A percentile compares a stretch with the other conserved stretches of the same genome.
phyloP scores from a whole-genome alignment of 2,329 filamentous ascomycete species.

The Microdochium bolleyi region DNA sequence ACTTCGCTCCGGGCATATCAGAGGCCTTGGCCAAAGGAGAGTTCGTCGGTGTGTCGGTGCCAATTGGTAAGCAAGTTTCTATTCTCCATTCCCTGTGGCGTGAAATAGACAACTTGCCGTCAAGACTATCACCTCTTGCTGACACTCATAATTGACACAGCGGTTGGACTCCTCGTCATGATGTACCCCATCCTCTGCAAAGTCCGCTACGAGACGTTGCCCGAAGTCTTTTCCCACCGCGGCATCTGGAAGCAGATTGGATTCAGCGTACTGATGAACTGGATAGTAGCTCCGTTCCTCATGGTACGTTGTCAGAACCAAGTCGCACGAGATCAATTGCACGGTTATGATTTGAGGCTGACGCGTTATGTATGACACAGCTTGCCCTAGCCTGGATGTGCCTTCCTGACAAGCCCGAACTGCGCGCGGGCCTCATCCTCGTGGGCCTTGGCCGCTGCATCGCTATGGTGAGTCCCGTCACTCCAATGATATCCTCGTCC shows the following conservation, averaged over 20 bases:
- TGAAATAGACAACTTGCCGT: too few species aligned
- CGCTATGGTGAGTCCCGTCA: slow-evolving; percentile 58
- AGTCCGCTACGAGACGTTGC: slow-evolving; percentile 69
- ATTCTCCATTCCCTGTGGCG: too few species aligned
- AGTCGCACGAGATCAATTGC: not conserved
- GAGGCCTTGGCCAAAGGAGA: slow-evolving; percentile 59
- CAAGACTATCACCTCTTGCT: too few species aligned
- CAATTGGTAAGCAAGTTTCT: slow-evolving; percentile 17
- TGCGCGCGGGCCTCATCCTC: slow-evolving; percentile 65
- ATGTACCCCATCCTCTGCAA: slow-evolving; percentile 94
- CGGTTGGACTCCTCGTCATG: slow-evolving; percentile 77
- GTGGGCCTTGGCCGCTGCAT: slow-evolving; percentile 83
- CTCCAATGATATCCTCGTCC: too few species aligned
- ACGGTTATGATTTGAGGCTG: not conserved
- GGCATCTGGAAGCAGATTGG: slow-evolving; percentile 71
- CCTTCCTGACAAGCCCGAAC: slow-evolving; percentile 47
- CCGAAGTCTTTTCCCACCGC: slow-evolving; percentile 52
- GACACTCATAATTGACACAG: slow-evolving; percentile 32
- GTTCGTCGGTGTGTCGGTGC: slow-evolving; percentile 49
- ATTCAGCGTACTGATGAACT: slow-evolving; percentile 72
- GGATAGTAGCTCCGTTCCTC: slow-evolving; percentile 72
- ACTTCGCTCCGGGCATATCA: slow-evolving; percentile 59
- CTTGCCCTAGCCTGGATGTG: slow-evolving; percentile 61
- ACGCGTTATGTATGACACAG: slow-evolving; percentile 24
- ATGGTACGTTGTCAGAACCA: slow-evolving; percentile 48